Evolutionary conservation across 371 early-diverging fungal genomes (phyloP), one percentile per base, ranked within the genome.

Genomic region (Mucor velutinosus): DNA sequence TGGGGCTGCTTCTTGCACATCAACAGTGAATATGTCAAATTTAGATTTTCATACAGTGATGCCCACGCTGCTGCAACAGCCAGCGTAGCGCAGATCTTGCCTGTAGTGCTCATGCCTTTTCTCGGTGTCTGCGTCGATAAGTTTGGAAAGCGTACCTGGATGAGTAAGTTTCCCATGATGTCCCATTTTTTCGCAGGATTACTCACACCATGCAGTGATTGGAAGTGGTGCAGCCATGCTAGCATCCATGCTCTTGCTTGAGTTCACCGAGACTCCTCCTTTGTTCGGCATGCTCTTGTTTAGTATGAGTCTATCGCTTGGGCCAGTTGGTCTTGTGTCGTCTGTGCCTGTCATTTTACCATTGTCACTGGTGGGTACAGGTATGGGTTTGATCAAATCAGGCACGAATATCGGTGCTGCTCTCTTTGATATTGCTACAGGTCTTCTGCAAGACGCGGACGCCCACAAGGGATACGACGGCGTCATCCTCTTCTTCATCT

Each of bases 1-100:
- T 92, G 92, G 92, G 91, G 87, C 58, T 87, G 86, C 70, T 92
- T 92, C 67, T 67, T 92, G 35, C 91, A 91, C 67, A 89, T 92
- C 58, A 87, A 89, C 62, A 89, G 88, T 64, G 90, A 92, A 77
- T 82, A 85, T 57, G 82, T 91, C 39, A 91, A 89, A 71, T 72
- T 86, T 32, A 80, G 87, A 29, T 90, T 88, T 65, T 76, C 76
- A n/a, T 81, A 79, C 45, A 71, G 67, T 47, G 87, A 92, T 60
- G 67, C 70, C 1, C 55, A 79, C 15, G 90, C 92, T 12, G 91
- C 91, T 25, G 84, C 82, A 65, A 81, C 78, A 5, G 92, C 92
- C 1, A 89, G 89, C 67, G 75, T 85, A 11, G 85, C 91, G 25
- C 92, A 91, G 63, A 63, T 89, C 15, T 67, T 91, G 62, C 92